Evolutionary conservation across 2,329 filamentous ascomycete genomes (phyloP).

Genomic region (Xylaria multiplex): DNA sequence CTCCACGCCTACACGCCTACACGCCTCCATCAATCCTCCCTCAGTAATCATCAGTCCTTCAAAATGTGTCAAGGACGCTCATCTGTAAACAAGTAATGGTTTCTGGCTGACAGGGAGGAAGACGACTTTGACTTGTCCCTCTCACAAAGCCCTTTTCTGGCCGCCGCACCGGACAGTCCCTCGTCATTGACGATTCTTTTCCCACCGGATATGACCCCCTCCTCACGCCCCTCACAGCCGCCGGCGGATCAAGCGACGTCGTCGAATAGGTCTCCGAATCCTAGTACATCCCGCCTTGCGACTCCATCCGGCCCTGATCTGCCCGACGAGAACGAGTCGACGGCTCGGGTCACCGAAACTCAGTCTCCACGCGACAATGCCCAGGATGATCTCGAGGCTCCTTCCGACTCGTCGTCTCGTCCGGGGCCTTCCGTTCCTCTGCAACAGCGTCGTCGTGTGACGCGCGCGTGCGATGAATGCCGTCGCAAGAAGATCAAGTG

Average conservation of each 20-base stretch:
- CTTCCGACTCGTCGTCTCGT: constrained; percentile 43
- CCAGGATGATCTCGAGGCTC: constrained; percentile 38
- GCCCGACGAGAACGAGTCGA: constrained; percentile 54
- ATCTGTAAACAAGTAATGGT: constrained; percentile 31
- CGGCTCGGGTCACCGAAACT: constrained; percentile 35
- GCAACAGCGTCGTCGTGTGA: constrained; percentile 81
- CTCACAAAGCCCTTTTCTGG: constrained; percentile 24
- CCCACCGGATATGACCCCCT: constrained; percentile 46
- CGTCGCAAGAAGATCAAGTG: constrained; percentile 89
- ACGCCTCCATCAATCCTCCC: constrained; percentile 11
- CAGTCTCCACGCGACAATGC: constrained; percentile 54
- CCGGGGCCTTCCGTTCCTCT: constrained; percentile 64
- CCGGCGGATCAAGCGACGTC: constrained; percentile 44
- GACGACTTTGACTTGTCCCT: constrained; percentile 10
- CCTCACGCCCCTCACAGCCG: constrained; percentile 45
- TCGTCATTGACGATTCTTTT: constrained; percentile 26
- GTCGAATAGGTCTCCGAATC: constrained; percentile 42
- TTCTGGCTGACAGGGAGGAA: constrained; percentile 27
- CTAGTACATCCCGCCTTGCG: constrained; percentile 46
- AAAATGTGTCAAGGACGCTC: constrained; percentile 35
- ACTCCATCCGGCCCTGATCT: constrained; percentile 51
- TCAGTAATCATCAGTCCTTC: constrained; percentile 1
- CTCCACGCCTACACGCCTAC: constrained; percentile 7
- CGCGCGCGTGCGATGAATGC: constrained; percentile 79
- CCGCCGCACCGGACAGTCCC: constrained; percentile 16